Conservation (phyloP, 2,329 filamentous ascomycete species). For the Colletotrichum theobromicola region DNA sequence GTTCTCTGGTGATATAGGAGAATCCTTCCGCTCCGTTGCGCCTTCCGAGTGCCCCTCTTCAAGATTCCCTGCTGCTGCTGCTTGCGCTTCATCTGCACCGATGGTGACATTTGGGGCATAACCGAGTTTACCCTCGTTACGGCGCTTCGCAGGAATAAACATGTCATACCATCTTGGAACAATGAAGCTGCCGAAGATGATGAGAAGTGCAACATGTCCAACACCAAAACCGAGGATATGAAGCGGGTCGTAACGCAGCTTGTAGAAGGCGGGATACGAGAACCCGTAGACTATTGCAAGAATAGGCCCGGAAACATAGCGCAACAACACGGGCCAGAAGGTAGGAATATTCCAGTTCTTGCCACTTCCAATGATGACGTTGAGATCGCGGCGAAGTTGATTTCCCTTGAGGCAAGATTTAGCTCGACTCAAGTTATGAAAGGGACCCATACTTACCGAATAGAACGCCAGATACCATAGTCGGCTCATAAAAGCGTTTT, state of each 20-base stretch:
- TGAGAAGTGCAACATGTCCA: slow-evolving; percentile 49
- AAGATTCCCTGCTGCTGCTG: not conserved
- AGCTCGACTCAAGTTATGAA: not conserved
- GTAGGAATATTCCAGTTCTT: slow-evolving; percentile 61
- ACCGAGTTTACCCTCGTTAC: slow-evolving; percentile 46
- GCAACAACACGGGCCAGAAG: slow-evolving; percentile 55
- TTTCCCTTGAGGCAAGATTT: slow-evolving; percentile 45
- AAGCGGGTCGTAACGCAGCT: slow-evolving; percentile 52
- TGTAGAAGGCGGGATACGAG: slow-evolving; percentile 54
- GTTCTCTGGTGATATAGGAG: not conserved
- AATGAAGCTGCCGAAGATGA: slow-evolving; percentile 53
- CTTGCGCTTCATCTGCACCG: slow-evolving; percentile 18
- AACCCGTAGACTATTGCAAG: slow-evolving; percentile 58
- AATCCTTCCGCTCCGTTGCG: not conserved
- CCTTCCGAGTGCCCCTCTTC: slow-evolving; percentile 2
- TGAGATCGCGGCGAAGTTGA: slow-evolving; percentile 60
- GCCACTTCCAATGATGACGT: slow-evolving; percentile 55
- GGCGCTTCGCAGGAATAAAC: slow-evolving; percentile 52
- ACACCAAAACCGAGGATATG: slow-evolving; percentile 56
- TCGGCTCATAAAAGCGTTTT: slow-evolving; percentile 38
- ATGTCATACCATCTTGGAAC: slow-evolving; percentile 59
- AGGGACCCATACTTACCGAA: slow-evolving; percentile 48
- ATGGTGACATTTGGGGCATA: slow-evolving; percentile 23
- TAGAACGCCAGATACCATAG: slow-evolving; percentile 63
- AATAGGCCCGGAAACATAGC: slow-evolving; percentile 54